Evolutionary conservation across 805 yeast genomes (phyloP), one percentile per base, ranked within the genome.

Genomic region (Candida oleophila): DNA sequence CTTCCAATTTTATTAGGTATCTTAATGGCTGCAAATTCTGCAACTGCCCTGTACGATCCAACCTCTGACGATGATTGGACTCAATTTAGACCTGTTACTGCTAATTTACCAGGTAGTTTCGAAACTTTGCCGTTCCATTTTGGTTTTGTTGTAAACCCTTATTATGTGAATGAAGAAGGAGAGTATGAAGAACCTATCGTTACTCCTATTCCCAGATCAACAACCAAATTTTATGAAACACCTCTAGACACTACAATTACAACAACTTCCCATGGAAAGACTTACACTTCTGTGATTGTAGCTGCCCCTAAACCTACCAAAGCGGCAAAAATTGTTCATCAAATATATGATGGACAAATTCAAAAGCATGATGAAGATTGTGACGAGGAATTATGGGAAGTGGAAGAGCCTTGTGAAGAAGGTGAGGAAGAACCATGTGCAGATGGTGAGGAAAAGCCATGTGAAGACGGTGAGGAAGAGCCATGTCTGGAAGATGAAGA

Each of bases 41-140:
- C 38, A 35, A 38, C 48, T 3, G 52, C 49, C 7, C n/a, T 41
- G 42, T 56, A 50, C 41, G 42, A 44, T 34, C 74, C 73, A 1
- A 64, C 57, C 35, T 52, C 55, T n/a, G 66, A 65, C 2, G 65
- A 58, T 18, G 72, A 68, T 48, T 68, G 74, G 74, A 60, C 65
- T n/a, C 33, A 47, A 2, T 60, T 66, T 40, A 60, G 52, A 48
- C 73, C 73, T 1, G 52, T 52, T 2, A 21, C 41, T 5, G 42
- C 33, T 4, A 33, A 41, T 1, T 39, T 52, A 3, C 48, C 41
- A 11, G 65, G 61, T 1, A 60, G 66, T 19, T 45, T 49, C 33
- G 51, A 50, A 12, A 50, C 73, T 2, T 53, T 69, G 21, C 68
- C 69, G 1, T 70, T 65, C 44, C 44, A 50, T 3, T 70, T 71